These are phyloP conservation scores for Albophoma yamanashiensis DNA, from an alignment of 2,329 filamentous ascomycete species.

Conservation along the genomic window DNA sequence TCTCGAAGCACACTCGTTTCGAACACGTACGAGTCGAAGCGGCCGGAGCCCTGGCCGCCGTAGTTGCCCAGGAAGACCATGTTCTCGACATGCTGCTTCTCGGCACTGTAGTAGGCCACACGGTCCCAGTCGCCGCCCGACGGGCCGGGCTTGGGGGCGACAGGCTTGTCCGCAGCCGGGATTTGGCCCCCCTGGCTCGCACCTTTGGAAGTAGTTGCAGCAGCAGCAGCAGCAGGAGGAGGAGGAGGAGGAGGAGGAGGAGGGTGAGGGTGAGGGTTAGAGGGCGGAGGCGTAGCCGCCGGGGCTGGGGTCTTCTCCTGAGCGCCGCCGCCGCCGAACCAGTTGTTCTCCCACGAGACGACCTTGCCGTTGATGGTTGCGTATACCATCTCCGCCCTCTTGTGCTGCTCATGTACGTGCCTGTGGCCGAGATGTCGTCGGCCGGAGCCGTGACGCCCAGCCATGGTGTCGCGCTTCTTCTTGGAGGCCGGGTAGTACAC, in stretches of 20 bases:
- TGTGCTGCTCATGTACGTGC: slow-evolving; percentile 43
- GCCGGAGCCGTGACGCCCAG: slow-evolving; percentile 16
- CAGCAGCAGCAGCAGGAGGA: too few relatives aligned
- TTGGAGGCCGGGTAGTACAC: slow-evolving; percentile 47
- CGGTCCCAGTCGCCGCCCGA: slow-evolving; percentile 26
- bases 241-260: too few relatives aligned
- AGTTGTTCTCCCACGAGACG: slow-evolving; percentile 49
- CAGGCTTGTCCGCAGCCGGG: neutral
- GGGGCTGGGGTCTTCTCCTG: slow-evolving; percentile 10
- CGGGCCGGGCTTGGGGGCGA: slow-evolving; percentile 5
- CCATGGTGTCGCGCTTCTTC: slow-evolving; percentile 15
- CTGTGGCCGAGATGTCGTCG: slow-evolving; percentile 29
- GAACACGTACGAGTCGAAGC: slow-evolving; percentile 29
- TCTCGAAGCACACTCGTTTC: neutral
- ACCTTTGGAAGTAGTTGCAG: slow-evolving; percentile 6
- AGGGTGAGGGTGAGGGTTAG: too few relatives aligned
- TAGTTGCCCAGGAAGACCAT: slow-evolving; percentile 38
- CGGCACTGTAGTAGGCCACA: slow-evolving; percentile 33
- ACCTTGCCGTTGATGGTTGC: slow-evolving; percentile 48
- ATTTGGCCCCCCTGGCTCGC: too few relatives aligned
- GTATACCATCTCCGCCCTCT: slow-evolving; percentile 40
- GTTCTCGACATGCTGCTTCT: slow-evolving; percentile 26
- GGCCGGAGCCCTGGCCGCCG: slow-evolving; percentile 31
- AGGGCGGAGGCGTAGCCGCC: slow-evolving; percentile 7
- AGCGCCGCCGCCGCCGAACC: slow-evolving; percentile 22